Evolutionary conservation across 305 asterid genomes (phyloP).

Genomic region (Salvia sclarea): DNA sequence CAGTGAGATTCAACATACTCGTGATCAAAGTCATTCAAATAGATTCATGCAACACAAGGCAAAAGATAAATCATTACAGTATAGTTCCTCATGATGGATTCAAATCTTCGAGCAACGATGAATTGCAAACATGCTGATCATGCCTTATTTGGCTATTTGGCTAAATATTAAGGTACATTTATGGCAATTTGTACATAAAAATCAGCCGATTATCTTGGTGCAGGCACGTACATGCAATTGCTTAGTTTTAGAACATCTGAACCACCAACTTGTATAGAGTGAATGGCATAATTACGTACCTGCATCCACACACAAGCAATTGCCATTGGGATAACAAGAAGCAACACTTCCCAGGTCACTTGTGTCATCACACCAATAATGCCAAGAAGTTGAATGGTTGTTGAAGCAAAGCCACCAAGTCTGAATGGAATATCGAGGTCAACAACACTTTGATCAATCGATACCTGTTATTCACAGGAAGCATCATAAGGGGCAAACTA

Average conservation of each 20-base stretch:
- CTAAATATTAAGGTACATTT: not conserved
- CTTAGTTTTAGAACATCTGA: slow-evolving; percentile 7
- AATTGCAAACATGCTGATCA: slow-evolving; percentile 12
- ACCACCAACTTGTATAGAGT: not conserved
- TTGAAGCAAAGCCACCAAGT: slow-evolving; percentile 98
- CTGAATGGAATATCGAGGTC: slow-evolving; percentile 99
- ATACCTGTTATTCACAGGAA: slow-evolving; percentile 66
- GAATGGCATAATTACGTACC: slow-evolving; percentile 44
- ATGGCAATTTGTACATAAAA: slow-evolving; percentile 14
- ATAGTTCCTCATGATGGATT: slow-evolving; percentile 7
- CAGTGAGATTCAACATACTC: slow-evolving; percentile 2
- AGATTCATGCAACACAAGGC: slow-evolving; percentile 3
- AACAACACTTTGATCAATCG: slow-evolving; percentile 96
- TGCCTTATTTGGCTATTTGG: slow-evolving; percentile 14
- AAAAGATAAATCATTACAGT: not conserved
- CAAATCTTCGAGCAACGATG: not conserved
- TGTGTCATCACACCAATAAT: slow-evolving; percentile 94
- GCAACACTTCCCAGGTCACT: slow-evolving; percentile 97
- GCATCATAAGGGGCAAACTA: slow-evolving; percentile 31
- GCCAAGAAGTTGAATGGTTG: slow-evolving; percentile 95
- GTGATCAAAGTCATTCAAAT: not conserved
- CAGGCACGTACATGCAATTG: slow-evolving; percentile 6
- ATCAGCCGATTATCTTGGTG: not conserved
- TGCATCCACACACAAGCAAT: slow-evolving; percentile 99
- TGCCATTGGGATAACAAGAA: slow-evolving; percentile 95